Evolutionary conservation across 805 yeast genomes (phyloP), one percentile per base, ranked within the genome.

Genomic region (Candida sonorensis): DNA sequence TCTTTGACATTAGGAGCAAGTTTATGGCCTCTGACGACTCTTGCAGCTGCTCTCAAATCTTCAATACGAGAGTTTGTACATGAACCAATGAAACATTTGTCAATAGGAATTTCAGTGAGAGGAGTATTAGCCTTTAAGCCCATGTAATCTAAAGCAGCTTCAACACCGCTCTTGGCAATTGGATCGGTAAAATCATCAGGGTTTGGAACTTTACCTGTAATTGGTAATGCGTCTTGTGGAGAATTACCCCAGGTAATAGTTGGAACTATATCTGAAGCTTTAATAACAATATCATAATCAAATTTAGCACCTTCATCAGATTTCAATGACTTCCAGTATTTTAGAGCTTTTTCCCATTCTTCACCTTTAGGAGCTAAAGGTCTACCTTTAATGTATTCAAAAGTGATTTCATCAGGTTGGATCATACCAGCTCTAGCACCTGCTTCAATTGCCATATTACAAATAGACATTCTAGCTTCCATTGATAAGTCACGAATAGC

Each of bases 401-500:
- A 84, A 18, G 97, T 90, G 33, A 59, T 77, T 44, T 87, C 82
- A 57, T 92, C 98, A 8, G 98, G 98, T 44, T 81, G 83, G 57
- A 92, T 90, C 97, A 92, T 86, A 64, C 98, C 98, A 17, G 98
- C 97, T 67, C 98, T 81, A 12, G 98, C 98, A 66, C 98, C 98
- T 38, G 82, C 98, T 67, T 92, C 98, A 53, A 92, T 90, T 28
- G 97, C 80, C 98, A 92, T 92, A 61, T 92, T 92, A 73, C 98
- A 92, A 69, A 92, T 92, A 34, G 97, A 87, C 98, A 92, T 92
- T 64, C 98, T 77, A 9, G 97, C 96, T 64, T 92, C 98, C 87
- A 92, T 86, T 20, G 94, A 75, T 41, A 92, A 71, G 42, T 72
- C 75, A 61, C 82, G 85, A 50, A 92, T 88, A 36, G 97, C 97